These are phyloP conservation scores for Nakazawaea ambrosiae DNA, from an alignment of 805 yeast genomes.

Conservation along the genomic window DNA sequence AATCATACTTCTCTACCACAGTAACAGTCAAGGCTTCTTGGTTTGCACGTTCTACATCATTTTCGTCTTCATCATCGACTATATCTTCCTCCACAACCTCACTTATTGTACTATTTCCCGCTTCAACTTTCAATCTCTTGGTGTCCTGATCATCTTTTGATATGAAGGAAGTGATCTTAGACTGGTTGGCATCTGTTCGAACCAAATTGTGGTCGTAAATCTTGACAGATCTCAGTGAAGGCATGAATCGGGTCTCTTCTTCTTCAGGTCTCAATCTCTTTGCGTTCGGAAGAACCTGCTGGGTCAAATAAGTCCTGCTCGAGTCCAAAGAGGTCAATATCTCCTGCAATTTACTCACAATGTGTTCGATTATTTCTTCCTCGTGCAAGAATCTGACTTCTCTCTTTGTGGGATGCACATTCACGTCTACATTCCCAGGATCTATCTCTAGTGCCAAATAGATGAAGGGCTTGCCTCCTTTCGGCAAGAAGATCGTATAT, in stretches of 20 bases:
- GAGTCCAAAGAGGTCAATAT: slow-evolving; percentile 52
- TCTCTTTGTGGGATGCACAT: slow-evolving; percentile 91
- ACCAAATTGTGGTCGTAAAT: slow-evolving; percentile 63
- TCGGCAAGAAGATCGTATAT: slow-evolving; percentile 65
- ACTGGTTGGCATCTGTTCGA: slow-evolving; percentile 63
- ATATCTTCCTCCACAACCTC: background rate
- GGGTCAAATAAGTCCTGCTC: slow-evolving; percentile 63
- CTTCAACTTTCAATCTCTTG: background rate
- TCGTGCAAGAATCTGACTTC: slow-evolving; percentile 85
- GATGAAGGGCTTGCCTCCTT: slow-evolving; percentile 69
- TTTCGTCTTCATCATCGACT: slow-evolving; percentile 7
- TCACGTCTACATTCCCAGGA: slow-evolving; percentile 78
- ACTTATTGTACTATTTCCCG: too few relatives aligned
- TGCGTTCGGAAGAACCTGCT: slow-evolving; percentile 41
- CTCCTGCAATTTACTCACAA: slow-evolving; percentile 43
- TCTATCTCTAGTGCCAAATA: slow-evolving; percentile 64
- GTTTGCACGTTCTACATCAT: background rate
- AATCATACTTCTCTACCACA: background rate
- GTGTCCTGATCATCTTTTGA: too few relatives aligned
- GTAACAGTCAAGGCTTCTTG: background rate
- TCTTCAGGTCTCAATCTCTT: slow-evolving; percentile 18
- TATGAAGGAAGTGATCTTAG: slow-evolving; percentile 37
- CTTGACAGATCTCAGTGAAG: slow-evolving; percentile 15
- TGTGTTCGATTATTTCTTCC: slow-evolving; percentile 69
- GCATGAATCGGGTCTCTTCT: background rate